Evolutionary conservation across 129 eudicot species (phyloP), one percentile per base, ranked within the genome.

Genomic region (Flaveria sonorensis): DNA sequence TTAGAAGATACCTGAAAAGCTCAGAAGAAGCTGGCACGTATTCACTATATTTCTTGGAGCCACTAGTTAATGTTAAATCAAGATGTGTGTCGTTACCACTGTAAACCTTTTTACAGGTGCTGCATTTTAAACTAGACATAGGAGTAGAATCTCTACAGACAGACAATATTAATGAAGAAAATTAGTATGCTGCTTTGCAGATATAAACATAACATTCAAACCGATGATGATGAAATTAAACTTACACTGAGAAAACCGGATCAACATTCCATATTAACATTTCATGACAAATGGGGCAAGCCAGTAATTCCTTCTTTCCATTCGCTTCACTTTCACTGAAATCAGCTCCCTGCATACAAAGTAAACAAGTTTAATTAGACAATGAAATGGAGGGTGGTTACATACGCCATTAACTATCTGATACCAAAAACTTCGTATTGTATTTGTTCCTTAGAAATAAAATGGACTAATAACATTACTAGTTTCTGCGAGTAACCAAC

Each of bases 241-340:
- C 47, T 94, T 79, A 94, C 97, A 89, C 83, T 7, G 96, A 91
- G 65, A 88, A 80, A 20, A 72, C 71, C n/a, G 89, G 81, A 32
- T 70, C 84, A 32, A 87, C 88, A 70, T 75, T 81, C 88, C 86
- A 84, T 65, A 63, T 75, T 67, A 94, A 74, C 60, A 80, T 77
- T 30, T 84, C 85, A 80, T 80, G 87, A 80, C 98, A 94, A 48
- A 91, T 82, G 26, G 98, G 97, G 85, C 97, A 94, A 71, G 92
- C 96, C 68, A 91, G 77, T 63, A 81, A 24, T 67, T 74, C 71
- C 74, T 81, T 80, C 23, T 79, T 78, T 73, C 57, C 65, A 11
- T 13, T 47, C 3, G 5, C n/a, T 59, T 83, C 73, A 6, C 77
- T 53, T 39, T 82, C 89, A 79, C 82, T 84, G 16, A 67, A n/a